phyloP scores from a whole-genome alignment of 768 basidiomycete genomes.

The Lactarius tabidus region DNA sequence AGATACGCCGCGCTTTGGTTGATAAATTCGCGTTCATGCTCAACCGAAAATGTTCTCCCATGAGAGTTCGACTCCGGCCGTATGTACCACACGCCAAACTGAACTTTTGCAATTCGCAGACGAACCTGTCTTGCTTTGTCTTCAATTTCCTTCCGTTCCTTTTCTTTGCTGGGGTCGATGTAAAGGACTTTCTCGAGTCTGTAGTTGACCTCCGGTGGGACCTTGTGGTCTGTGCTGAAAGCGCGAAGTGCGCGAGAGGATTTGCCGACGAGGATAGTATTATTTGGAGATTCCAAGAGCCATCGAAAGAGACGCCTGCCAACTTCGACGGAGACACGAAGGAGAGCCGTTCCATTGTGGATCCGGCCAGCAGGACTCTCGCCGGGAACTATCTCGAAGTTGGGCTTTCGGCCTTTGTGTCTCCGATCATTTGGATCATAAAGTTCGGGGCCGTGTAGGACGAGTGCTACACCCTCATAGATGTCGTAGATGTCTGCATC shows the following conservation, averaged over 20 bases:
- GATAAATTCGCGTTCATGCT: slow-evolving; percentile 56
- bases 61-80: slow-evolving; percentile 22
- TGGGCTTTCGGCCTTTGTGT: slow-evolving; percentile 38
- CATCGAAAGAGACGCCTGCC: slow-evolving; percentile 47
- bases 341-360: slow-evolving; percentile 50
- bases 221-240: slow-evolving; percentile 11
- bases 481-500: slow-evolving; percentile 51
- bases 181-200: slow-evolving; percentile 33
- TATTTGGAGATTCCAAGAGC: slow-evolving; percentile 34
- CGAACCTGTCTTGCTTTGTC: slow-evolving; percentile 39
- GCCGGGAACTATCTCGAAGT: slow-evolving; percentile 57
- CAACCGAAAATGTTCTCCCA: slow-evolving; percentile 52
- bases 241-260: slow-evolving; percentile 27
- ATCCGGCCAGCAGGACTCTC: slow-evolving; percentile 45
- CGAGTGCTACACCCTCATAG: slow-evolving; percentile 48
- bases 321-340: slow-evolving; percentile 33
- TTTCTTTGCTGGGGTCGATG: slow-evolving; percentile 31
- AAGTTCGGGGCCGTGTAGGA: slow-evolving; percentile 56
- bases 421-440: slow-evolving; percentile 35
- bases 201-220: slow-evolving; percentile 8
- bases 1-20: slow-evolving; percentile 49
- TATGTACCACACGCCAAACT: slow-evolving; percentile 61
- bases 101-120: slow-evolving; percentile 57
- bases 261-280: slow-evolving; percentile 25
- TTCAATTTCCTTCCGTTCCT: slow-evolving; percentile 25